Evolutionary conservation across 306 rosid genomes (phyloP).

Genomic region (Casuarina cunninghamiana): DNA sequence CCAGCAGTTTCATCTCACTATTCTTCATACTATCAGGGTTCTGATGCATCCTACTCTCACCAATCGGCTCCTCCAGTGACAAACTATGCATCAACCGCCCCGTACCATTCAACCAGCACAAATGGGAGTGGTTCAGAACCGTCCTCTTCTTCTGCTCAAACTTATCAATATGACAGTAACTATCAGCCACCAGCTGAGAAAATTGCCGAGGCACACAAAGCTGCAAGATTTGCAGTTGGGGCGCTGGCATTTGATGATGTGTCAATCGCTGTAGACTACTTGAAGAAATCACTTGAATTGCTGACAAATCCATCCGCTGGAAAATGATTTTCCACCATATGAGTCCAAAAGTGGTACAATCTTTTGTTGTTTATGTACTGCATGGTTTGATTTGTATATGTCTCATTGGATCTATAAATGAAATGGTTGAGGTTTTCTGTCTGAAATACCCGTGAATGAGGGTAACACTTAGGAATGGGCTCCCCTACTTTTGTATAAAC

Average conservation of each 20-base stretch:
- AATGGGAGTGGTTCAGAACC: slow-evolving; percentile 60
- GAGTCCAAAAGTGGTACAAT: slow-evolving; percentile 23
- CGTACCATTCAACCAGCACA: slow-evolving; percentile 46
- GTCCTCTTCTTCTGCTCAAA: slow-evolving; percentile 40
- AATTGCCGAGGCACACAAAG: slow-evolving; percentile 96
- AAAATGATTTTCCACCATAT: slow-evolving; percentile 30
- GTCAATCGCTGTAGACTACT: slow-evolving; percentile 74
- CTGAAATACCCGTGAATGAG: neutral
- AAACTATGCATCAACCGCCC: slow-evolving; percentile 47
- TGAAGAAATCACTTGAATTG: slow-evolving; percentile 86
- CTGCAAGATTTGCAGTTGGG: slow-evolving; percentile 99
- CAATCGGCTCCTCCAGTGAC: slow-evolving; percentile 59
- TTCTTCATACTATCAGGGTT: slow-evolving; percentile 60
- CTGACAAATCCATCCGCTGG: slow-evolving; percentile 85
- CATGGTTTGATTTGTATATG: slow-evolving; percentile 38
- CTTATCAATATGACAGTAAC: slow-evolving; percentile 73
- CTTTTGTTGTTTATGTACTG: slow-evolving; percentile 11
- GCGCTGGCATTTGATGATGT: slow-evolving; percentile 98
- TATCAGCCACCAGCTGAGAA: slow-evolving; percentile 86
- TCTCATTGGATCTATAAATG: slow-evolving; percentile 7
- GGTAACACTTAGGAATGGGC: neutral
- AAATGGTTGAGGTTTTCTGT: neutral
- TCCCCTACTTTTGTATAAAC: neutral
- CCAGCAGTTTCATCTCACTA: slow-evolving; percentile 70
- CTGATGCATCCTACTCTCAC: slow-evolving; percentile 63